These are phyloP conservation scores for Monosporascus ibericus DNA, from an alignment of 2,329 filamentous ascomycete species.

Conservation along the genomic window DNA sequence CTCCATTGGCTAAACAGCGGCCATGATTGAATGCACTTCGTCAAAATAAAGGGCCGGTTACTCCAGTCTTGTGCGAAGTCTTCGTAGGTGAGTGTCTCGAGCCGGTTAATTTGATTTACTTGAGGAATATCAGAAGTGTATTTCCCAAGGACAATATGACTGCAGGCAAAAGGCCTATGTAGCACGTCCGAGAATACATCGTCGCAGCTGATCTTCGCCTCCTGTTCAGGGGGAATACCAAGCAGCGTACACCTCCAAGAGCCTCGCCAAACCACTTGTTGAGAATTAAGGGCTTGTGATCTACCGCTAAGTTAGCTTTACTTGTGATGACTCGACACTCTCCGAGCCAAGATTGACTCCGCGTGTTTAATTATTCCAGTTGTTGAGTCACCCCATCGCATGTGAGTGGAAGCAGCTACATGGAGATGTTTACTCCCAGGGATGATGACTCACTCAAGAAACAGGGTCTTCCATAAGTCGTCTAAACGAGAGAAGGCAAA, in stretches of 20 bases:
- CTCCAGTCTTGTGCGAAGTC: slow-evolving; percentile 76
- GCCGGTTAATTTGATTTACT: slow-evolving; percentile 64
- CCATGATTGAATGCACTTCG: slow-evolving; percentile 75
- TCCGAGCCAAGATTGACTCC: background rate
- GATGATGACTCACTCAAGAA: slow-evolving; percentile 67
- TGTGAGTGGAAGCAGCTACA: background rate
- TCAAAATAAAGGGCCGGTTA: slow-evolving; percentile 79
- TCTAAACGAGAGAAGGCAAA: slow-evolving; percentile 81
- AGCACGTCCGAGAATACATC: slow-evolving; percentile 85
- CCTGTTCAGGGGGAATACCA: slow-evolving; percentile 42
- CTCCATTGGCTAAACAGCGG: slow-evolving; percentile 71
- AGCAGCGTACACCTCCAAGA: slow-evolving; percentile 81
- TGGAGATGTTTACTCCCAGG: background rate
- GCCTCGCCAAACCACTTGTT: slow-evolving; percentile 63
- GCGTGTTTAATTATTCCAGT: background rate
- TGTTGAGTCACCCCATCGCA: background rate
- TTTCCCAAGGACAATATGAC: slow-evolving; percentile 61
- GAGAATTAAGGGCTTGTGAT: slow-evolving; percentile 24
- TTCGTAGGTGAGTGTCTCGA: slow-evolving; percentile 61
- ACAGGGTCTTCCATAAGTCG: slow-evolving; percentile 83
- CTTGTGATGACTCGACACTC: background rate
- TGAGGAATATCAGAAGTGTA: slow-evolving; percentile 67
- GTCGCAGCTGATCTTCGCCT: slow-evolving; percentile 61
- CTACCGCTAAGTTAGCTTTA: slow-evolving; percentile 19
- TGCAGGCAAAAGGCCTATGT: slow-evolving; percentile 85